Evolutionary conservation across 495 filamentous ascomycete genomes (phyloP).

Genomic region (Aspergillus sclerotiicarbonarius): DNA sequence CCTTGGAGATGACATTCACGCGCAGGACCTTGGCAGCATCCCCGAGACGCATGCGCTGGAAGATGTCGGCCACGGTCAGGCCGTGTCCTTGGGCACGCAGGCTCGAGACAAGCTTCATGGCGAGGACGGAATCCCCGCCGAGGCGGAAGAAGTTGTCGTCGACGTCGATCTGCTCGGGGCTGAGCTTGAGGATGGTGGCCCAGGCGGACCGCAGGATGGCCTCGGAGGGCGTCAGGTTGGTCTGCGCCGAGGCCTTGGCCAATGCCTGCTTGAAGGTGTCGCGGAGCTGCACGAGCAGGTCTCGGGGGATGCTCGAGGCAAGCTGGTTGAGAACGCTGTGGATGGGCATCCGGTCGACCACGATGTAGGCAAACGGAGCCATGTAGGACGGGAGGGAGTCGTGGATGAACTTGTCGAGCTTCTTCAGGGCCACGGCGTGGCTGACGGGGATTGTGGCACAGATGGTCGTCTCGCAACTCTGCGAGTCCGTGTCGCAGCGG

Average conservation of each 20-base stretch:
- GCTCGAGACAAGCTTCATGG: conserved; percentile 44
- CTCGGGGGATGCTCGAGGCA: conserved; percentile 23
- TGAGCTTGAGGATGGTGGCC: conserved; percentile 42
- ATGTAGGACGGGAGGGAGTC: conserved; percentile 42
- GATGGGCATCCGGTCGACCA: conserved; percentile 29
- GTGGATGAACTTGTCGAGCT: conserved; percentile 34
- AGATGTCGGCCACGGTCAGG: conserved; percentile 44
- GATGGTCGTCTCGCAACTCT: conserved; percentile 10
- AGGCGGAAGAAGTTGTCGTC: conserved; percentile 49
- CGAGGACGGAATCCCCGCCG: conserved; percentile 46
- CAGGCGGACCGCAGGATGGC: conserved; percentile 42
- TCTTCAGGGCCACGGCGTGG: conserved; percentile 29
- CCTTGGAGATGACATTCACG: conserved; percentile 19
- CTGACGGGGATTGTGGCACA: conserved; percentile 19
- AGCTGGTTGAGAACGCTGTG: conserved; percentile 25
- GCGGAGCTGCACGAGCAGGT: conserved; percentile 20
- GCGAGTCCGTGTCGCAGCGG: conserved; percentile 1
- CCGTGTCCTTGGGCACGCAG: conserved; percentile 33
- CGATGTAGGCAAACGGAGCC: conserved; percentile 37
- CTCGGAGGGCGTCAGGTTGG: conserved; percentile 22
- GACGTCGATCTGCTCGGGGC: conserved; percentile 33
- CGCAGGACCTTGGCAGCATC: conserved; percentile 36
- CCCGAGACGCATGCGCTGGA: conserved; percentile 45
- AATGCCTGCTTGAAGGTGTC: conserved; percentile 25
- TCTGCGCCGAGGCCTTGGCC: conserved; percentile 10